phyloP scores from a whole-genome alignment of 2,329 filamentous ascomycete genomes.

The Dendrostoma leiphaemia region DNA sequence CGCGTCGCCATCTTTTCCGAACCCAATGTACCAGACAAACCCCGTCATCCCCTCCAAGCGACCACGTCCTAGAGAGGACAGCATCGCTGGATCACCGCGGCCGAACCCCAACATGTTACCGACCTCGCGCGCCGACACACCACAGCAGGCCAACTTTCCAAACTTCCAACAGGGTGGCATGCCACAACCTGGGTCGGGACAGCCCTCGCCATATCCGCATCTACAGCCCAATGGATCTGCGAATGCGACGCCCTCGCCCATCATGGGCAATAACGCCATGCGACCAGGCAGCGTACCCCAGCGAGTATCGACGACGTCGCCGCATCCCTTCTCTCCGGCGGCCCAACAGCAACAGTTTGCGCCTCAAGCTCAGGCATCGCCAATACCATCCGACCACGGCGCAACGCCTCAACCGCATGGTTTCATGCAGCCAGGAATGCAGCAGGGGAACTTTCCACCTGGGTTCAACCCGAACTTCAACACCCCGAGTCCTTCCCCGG shows the following conservation, averaged over 20 bases:
- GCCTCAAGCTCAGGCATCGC: constrained; percentile 71
- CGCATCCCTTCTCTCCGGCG: constrained; percentile 83
- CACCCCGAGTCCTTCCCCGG: constrained; percentile 53
- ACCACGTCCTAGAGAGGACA: constrained; percentile 77
- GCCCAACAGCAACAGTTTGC: constrained; percentile 63
- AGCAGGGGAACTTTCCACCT: constrained; percentile 51
- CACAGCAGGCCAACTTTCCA: constrained; percentile 72
- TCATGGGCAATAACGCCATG: constrained; percentile 75
- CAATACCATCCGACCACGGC: constrained; percentile 71
- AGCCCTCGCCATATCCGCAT: constrained; percentile 75
- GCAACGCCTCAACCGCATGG: constrained; percentile 72
- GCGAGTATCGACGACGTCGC: constrained; percentile 86
- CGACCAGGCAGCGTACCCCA: constrained; percentile 70
- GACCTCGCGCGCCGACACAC: constrained; percentile 87
- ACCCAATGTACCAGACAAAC: constrained; percentile 79
- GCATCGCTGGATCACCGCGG: constrained; percentile 76
- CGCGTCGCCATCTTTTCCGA: constrained; percentile 75
- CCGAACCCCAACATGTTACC: constrained; percentile 72
- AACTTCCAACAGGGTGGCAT: constrained; percentile 67
- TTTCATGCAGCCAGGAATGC: constrained; percentile 52
- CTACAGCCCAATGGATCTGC: constrained; percentile 76
- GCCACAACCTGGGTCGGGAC: constrained; percentile 59
- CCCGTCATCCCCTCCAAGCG: constrained; percentile 88
- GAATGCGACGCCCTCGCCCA: constrained; percentile 88
- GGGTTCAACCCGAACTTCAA: constrained; percentile 57